Percentiles rank a stretch among this genome's conserved stretches.
These are phyloP conservation scores for Perilla frutescens DNA, from an alignment of 257 asterid genomes.

Conservation along the genomic window DNA sequence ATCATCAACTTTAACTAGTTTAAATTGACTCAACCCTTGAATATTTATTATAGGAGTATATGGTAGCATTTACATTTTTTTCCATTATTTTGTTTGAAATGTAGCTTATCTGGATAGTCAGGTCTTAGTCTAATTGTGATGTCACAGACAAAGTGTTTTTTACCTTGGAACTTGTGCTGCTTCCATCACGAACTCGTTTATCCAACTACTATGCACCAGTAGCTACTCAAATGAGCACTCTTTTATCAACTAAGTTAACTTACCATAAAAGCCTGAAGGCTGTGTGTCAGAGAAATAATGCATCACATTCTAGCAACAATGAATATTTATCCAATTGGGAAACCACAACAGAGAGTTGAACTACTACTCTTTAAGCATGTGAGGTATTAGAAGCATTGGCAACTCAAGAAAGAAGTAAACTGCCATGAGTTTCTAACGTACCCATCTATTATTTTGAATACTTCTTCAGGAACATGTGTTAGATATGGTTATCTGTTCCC, in stretches of 20 bases:
- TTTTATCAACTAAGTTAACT: too few species aligned
- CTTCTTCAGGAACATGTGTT: too few species aligned
- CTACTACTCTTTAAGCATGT: background rate
- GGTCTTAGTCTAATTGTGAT: background rate
- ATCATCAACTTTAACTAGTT: background rate
- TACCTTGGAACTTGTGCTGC: background rate
- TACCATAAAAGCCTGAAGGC: too few species aligned
- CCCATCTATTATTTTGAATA: too few species aligned
- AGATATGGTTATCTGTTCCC: too few species aligned
- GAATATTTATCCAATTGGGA: background rate
- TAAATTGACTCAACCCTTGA: background rate
- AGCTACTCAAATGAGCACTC: background rate
- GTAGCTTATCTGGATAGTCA: background rate
- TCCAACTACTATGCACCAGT: too few species aligned
- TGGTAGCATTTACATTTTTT: background rate
- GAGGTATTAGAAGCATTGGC: too few species aligned
- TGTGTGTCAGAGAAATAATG: background rate
- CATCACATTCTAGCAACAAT: background rate
- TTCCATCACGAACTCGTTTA: background rate
- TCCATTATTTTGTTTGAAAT: background rate
- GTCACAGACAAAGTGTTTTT: background rate
- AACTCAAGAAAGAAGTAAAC: too few species aligned
- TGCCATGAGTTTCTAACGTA: too few species aligned
- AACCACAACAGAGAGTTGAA: background rate
- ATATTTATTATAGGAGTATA: background rate